phyloP scores from a whole-genome alignment of 306 rosid species.

The Ceratonia siliqua region DNA sequence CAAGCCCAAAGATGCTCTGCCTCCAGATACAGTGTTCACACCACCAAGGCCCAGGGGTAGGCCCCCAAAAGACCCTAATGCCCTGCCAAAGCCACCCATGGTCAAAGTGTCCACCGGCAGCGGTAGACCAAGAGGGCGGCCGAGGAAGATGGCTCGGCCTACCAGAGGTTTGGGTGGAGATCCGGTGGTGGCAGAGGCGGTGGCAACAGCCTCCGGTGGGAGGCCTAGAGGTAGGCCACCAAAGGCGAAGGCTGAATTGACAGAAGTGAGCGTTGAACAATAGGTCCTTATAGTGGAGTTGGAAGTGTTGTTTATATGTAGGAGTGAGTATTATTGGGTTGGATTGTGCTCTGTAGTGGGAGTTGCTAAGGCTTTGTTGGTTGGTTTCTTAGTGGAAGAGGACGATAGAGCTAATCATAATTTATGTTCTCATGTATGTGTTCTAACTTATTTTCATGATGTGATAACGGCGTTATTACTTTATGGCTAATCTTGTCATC shows the following conservation, averaged over 20 bases:
- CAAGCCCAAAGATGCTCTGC: conserved; percentile 33
- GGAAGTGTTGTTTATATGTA: not conserved
- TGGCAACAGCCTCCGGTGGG: conserved; percentile 11
- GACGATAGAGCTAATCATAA: too few relatives aligned
- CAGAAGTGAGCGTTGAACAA: conserved; percentile 47
- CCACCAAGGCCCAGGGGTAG: conserved; percentile 52
- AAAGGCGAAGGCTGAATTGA: conserved; percentile 46
- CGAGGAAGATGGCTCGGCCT: conserved; percentile 49
- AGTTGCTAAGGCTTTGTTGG: too few relatives aligned
- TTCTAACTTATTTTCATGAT: too few relatives aligned
- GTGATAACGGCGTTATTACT: too few relatives aligned
- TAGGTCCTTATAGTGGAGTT: not conserved
- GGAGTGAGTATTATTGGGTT: not conserved
- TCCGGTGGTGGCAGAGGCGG: not conserved
- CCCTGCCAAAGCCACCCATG: conserved; percentile 46
- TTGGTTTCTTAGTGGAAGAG: too few relatives aligned
- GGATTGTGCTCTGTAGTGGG: too few relatives aligned
- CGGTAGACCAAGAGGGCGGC: conserved; percentile 56
- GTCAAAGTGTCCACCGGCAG: conserved; percentile 39
- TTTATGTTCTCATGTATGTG: too few relatives aligned
- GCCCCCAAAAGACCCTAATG: conserved; percentile 56
- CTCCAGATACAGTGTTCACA: not conserved
- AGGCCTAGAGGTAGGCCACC: conserved; percentile 62
- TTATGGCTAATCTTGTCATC: too few relatives aligned
- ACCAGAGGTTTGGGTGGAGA: not conserved